phyloP scores from a whole-genome alignment of 2,329 filamentous ascomycete genomes.

The Westerdykella aurantiaca region DNA sequence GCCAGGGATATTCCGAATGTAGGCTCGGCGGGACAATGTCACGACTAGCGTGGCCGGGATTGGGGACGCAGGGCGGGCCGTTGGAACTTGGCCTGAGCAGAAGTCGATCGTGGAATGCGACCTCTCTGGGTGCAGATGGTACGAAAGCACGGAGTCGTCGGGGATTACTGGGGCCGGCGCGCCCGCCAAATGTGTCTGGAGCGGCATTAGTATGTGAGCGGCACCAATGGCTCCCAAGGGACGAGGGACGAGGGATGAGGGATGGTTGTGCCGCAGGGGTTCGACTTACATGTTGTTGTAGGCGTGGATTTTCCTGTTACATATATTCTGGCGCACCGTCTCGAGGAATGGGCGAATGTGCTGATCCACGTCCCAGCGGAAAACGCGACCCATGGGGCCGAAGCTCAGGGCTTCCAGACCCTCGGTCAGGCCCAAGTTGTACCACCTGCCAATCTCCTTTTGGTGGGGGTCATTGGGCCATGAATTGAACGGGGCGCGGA shows the following conservation, averaged over 20 bases:
- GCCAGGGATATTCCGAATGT: slow-evolving; percentile 7
- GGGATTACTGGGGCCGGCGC: slow-evolving; percentile 40
- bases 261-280: background rate
- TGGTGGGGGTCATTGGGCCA: slow-evolving; percentile 62
- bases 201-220: slow-evolving; percentile 23
- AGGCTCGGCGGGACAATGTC: slow-evolving; percentile 1
- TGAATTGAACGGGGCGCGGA: slow-evolving; percentile 66
- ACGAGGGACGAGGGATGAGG: no score
- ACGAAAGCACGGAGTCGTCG: no score
- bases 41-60: no score
- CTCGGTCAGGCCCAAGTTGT: slow-evolving; percentile 70
- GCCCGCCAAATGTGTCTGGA: slow-evolving; percentile 46
- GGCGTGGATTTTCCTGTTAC: slow-evolving; percentile 60
- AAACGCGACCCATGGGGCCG: slow-evolving; percentile 63
- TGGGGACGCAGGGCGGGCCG: no score
- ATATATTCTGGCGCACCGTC: slow-evolving; percentile 63
- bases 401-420: slow-evolving; percentile 68
- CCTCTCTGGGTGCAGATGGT: slow-evolving; percentile 1
- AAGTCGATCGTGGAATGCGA: slow-evolving; percentile 2
- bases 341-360: slow-evolving; percentile 58
- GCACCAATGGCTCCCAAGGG: slow-evolving; percentile 17
- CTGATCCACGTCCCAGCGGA: slow-evolving; percentile 52
- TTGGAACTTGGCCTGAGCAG: slow-evolving; percentile 8
- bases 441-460: slow-evolving; percentile 71
- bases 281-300: slow-evolving; percentile 71